These are phyloP conservation scores for Mycena floridula DNA, from an alignment of 768 basidiomycete genomes.

Conservation along the genomic window DNA sequence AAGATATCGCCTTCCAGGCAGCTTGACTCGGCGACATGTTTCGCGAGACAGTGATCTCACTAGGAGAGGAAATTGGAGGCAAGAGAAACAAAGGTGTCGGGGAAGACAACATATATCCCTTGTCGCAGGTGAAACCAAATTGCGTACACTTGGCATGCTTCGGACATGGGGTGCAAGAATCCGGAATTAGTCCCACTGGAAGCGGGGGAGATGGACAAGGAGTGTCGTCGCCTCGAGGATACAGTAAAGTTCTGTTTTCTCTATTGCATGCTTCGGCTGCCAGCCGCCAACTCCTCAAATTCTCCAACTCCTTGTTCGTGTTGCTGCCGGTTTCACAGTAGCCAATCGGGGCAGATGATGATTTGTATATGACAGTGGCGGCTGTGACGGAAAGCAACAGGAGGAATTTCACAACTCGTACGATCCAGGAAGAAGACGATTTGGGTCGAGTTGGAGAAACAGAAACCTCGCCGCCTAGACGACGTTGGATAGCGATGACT, in stretches of 20 bases:
- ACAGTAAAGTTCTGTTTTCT: conserved; percentile 45
- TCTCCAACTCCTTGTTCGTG: conserved; percentile 53
- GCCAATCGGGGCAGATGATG: conserved; percentile 64
- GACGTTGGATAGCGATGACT: conserved; percentile 28
- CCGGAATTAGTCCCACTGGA: conserved; percentile 50
- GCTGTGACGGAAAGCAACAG: conserved; percentile 27
- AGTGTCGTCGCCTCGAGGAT: conserved; percentile 16
- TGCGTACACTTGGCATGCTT: conserved; percentile 58
- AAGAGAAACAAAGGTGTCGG: conserved; percentile 52
- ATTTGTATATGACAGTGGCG: conserved; percentile 48
- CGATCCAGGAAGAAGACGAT: conserved; percentile 21
- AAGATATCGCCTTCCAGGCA: conserved; percentile 41
- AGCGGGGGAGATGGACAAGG: conserved; percentile 50
- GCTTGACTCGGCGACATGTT: conserved; percentile 33
- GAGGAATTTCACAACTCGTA: conserved; percentile 37
- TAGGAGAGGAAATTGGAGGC: conserved; percentile 29
- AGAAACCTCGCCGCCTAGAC: conserved; percentile 28
- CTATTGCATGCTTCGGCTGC: conserved; percentile 50
- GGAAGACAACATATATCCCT: conserved; percentile 58
- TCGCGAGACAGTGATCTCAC: conserved; percentile 31
- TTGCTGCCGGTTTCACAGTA: conserved; percentile 64
- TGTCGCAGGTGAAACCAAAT: conserved; percentile 56
- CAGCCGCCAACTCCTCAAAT: conserved; percentile 35
- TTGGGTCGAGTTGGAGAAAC: background rate
- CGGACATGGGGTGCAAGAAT: conserved; percentile 68